Conservation (phyloP, 1,284 basidiomycete species). For the Singerocomus rubriflavus region DNA sequence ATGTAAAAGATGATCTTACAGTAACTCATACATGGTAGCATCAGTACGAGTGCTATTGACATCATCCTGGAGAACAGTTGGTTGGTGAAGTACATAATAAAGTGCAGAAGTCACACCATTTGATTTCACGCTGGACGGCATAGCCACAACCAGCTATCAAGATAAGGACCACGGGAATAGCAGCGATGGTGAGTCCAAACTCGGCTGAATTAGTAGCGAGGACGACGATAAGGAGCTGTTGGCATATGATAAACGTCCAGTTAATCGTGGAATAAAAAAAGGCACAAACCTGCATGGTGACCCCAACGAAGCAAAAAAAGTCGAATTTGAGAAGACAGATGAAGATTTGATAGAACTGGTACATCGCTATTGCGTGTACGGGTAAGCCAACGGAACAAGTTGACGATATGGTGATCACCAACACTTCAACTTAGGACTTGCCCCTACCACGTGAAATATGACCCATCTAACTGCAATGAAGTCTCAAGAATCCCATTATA, state of each 20-base stretch:
- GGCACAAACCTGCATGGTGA: conserved; percentile 72
- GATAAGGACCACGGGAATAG: conserved; percentile 74
- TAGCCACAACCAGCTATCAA: conserved; percentile 64
- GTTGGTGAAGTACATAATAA: neutral
- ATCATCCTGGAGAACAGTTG: conserved; percentile 47
- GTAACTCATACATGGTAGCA: conserved; percentile 72
- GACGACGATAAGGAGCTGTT: conserved; percentile 72
- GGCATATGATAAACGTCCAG: neutral
- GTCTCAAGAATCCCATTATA: neutral
- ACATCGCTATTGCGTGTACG: conserved; percentile 57
- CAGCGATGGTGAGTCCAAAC: conserved; percentile 76
- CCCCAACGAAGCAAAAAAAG: conserved; percentile 81
- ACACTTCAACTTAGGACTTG: conserved; percentile 79
- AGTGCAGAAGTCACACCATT: conserved; percentile 48
- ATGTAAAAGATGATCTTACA: conserved; percentile 45
- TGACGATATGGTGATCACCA: conserved; percentile 25
- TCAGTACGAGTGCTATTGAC: conserved; percentile 62
- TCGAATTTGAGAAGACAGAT: conserved; percentile 85
- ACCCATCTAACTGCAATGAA: conserved; percentile 57
- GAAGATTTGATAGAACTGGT: conserved; percentile 80
- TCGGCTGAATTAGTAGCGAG: conserved; percentile 60
- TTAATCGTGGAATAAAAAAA: neutral
- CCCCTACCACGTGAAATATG: conserved; percentile 82
- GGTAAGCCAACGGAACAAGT: conserved; percentile 4
- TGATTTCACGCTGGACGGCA: conserved; percentile 76